Evolutionary conservation across 169 alveolate genomes (phyloP), one percentile per base, ranked within the genome.

Genomic region (Plasmodium relictum): DNA sequence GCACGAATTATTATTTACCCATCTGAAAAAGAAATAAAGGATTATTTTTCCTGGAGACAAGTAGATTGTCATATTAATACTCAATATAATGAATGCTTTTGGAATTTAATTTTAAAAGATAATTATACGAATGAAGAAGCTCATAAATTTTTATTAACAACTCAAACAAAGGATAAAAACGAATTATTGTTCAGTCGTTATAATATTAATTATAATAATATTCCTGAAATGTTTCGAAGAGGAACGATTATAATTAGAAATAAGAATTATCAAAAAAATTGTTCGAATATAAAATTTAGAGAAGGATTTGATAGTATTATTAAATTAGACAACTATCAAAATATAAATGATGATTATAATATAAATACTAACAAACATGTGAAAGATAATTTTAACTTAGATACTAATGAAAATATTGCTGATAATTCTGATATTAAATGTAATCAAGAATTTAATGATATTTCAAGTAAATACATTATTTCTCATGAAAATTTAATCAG

Each of bases 61-160:
- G 98, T 93, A 5, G 99, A 97, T 85, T 97, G 98, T 91, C 99
- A 98, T 92, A 96, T 98, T 18, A 98, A 98, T 91, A 98, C 97
- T 88, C 97, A 96, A 63, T 98, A 98, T 88, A 98, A 98, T 94
- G 98, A 99, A 12, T 95, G 98, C 39, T 98, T 98, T 92, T 98
- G 99, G 99, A 95, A 97, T 24, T 74, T 98, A 41, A 98, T 98
- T 0, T 52, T 93, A 54, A 92, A 93, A 44, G 97, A 97, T 31
- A 96, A 97, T 69, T 54, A 95, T 78, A 85, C 97, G 8, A 94
- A 94, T 16, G 95, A 94, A 59, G 97, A 97, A 73, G 88, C 92
- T 69, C 89, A 91, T 89, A 52, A 93, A 85, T 91, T 93, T 41
- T 62, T 93, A 16, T 93, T 94, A 92, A 96, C 96, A 12, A 96